Evolutionary conservation across 345 rosid species (phyloP), one percentile per base, ranked within the genome.

Genomic region (Arabis alpina): DNA sequence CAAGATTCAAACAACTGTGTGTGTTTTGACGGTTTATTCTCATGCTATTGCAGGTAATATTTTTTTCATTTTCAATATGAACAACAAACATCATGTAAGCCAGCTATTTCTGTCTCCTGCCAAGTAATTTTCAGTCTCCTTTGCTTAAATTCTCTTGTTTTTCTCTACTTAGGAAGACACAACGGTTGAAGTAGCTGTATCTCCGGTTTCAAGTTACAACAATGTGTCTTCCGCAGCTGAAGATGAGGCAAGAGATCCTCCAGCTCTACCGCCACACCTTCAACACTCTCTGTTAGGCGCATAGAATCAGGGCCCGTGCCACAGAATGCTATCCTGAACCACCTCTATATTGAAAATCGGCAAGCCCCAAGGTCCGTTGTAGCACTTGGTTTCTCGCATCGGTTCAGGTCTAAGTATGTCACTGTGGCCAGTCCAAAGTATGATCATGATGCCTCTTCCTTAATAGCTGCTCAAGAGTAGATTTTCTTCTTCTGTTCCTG

Each of bases 181-280:
- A 62, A 88, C 88, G 9, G 99, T 90, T 25, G 98, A 95, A 73
- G 89, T 85, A 54, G 97, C 98, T 19, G 68, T 70, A 44, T 95
- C 99, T 5, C 99, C 99, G 0, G 99, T 86, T 75, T 88, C 96
- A 34, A 92, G 98, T 78, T 95, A 95, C 84, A 87, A 81, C 82
- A 90, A 86, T 60, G 77, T 61, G 10, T 86, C 85, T 75, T 81
- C 85, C 3, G 56, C 87, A 25, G 69, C 50, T 6, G 96, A 88
- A 82, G 99, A 89, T 10, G 99, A 92, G 45, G 81, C 87, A 42
- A 90, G 91, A 11, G 99, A 92, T 73, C 99, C 98, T 1, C 99
- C 99, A 64, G 45, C 69, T 0, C 90, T 83, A 11, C 99, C 99
- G 0, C 80, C 86, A 34, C 99, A 95, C 66, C 87, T 95, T 64